Evolutionary conservation across 371 early-diverging fungal species (phyloP), one percentile per base, ranked within the genome.

Genomic region (Antonospora locustae): DNA sequence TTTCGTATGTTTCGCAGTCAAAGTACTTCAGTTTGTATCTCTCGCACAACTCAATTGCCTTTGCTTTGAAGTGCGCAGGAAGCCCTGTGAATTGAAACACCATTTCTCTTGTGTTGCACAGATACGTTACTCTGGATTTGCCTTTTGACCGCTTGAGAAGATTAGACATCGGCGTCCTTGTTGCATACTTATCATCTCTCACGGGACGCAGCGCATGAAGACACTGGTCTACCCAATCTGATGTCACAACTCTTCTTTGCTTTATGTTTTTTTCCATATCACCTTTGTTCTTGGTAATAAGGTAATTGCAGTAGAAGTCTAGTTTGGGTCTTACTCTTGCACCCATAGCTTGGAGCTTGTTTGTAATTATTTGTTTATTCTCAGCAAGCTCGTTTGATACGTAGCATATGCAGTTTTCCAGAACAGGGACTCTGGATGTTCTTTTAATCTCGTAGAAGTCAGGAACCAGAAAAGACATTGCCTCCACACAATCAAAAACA

Each of bases 51-150:
- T 49, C 39, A 19, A 60, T 61, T 7, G 66, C 66, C 29, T 70
- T 51, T n/a, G 55, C 51, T 44, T 64, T 67, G 38, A 64, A 50
- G 9, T 40, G 34, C 5, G 46, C 34, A 16, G 53, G 30, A 11
- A 75, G 22, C 14, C 71, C 69, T 17, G 72, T 70, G 29, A 75
- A 65, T 50, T 75, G 75, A 27, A 74, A 65, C 12, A 57, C 9
- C 29, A 27, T 56, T 22, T 55, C 37, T 39, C 43, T 56, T 32
- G 14, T 53, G 1, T 9, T 47, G 24, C 27, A 47, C n/a, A 16
- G n/a, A n/a, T n/a, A n/a, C 50, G 43, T 25, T 6, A 2, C 38
- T 12, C 41, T 14, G 37, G 1, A 12, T 23, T 30, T 14, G 40
- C 19, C 25, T 49, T 22, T 14, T 3, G 29, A 20, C 34, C 19